phyloP scores from a whole-genome alignment of 345 rosid genomes.

The Balakata baccata region DNA sequence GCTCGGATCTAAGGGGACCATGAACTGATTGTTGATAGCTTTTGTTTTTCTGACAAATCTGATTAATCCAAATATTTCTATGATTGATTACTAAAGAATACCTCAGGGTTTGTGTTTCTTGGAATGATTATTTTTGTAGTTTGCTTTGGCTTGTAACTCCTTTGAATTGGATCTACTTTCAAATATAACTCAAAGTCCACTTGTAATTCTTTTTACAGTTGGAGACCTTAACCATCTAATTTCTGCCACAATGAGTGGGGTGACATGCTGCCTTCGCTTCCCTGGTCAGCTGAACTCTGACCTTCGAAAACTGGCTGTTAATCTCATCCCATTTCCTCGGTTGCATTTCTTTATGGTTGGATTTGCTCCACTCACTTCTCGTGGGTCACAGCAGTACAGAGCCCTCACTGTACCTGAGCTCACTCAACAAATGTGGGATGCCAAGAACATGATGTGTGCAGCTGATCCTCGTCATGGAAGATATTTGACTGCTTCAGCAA shows the following conservation, averaged over 20 bases:
- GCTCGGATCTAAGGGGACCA: not conserved
- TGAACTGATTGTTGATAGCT: not conserved
- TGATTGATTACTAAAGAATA: no score
- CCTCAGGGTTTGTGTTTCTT: no score
- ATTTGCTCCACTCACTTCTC: conserved; percentile 69
- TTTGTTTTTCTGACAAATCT: no score
- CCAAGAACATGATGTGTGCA: conserved; percentile 82
- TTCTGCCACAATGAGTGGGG: conserved; percentile 83
- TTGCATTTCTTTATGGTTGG: conserved; percentile 86
- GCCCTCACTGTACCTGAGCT: conserved; percentile 77
- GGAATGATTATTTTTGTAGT: not conserved
- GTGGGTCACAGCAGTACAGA: conserved; percentile 71
- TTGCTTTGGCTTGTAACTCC: conserved; percentile 7
- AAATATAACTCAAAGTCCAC: not conserved
- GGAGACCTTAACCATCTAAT: conserved; percentile 76
- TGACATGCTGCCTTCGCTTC: conserved; percentile 75
- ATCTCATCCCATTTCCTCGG: conserved; percentile 72
- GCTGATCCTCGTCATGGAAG: conserved; percentile 76
- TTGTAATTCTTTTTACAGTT: conserved; percentile 32
- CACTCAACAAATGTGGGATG: conserved; percentile 84
- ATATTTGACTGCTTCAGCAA: conserved; percentile 69
- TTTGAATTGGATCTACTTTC: not conserved
- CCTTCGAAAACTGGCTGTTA: conserved; percentile 75
- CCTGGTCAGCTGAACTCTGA: conserved; percentile 82
- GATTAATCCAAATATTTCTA: no score